phyloP scores from a whole-genome alignment of 768 basidiomycete species.

The Pleurotus ostreatus region DNA sequence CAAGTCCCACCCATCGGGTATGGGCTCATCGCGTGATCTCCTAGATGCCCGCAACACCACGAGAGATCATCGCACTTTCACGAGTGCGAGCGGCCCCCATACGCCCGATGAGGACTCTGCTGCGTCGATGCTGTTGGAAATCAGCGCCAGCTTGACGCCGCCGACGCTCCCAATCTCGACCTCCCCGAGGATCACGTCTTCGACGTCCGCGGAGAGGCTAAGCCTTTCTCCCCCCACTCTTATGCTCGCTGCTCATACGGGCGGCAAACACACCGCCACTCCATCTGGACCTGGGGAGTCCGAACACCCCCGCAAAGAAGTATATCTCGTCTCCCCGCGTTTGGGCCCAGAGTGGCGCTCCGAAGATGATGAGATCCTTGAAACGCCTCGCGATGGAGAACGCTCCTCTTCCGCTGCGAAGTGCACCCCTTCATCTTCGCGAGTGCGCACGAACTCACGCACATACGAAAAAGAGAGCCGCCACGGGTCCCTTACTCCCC shows the following conservation, averaged over 20 bases:
- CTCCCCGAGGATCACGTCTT: neutral
- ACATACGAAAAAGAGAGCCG: neutral
- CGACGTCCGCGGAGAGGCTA: slow-evolving; percentile 7
- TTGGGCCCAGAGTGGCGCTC: neutral
- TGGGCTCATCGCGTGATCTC: slow-evolving; percentile 5
- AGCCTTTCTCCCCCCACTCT: slow-evolving; percentile 6
- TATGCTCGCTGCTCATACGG: neutral
- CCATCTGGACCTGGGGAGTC: neutral
- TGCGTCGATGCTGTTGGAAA: slow-evolving; percentile 63
- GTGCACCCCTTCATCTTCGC: neutral
- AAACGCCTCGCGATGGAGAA: neutral
- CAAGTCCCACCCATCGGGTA: slow-evolving; percentile 2
- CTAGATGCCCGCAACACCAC: slow-evolving; percentile 10
- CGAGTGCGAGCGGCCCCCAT: slow-evolving; percentile 16
- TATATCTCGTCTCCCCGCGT: neutral
- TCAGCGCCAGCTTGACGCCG: slow-evolving; percentile 43
- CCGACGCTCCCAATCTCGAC: slow-evolving; percentile 8
- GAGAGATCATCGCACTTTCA: slow-evolving; percentile 21
- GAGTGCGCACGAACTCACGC: neutral
- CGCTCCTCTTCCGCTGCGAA: neutral
- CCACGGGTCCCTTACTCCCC: slow-evolving; percentile 8
- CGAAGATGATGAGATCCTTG: neutral
- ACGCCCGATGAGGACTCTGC: slow-evolving; percentile 70
- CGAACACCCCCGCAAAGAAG: no score
- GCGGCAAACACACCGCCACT: neutral